Conservation (phyloP, 352 stramenopile genomes). For the Globisporangium parvum region DNA sequence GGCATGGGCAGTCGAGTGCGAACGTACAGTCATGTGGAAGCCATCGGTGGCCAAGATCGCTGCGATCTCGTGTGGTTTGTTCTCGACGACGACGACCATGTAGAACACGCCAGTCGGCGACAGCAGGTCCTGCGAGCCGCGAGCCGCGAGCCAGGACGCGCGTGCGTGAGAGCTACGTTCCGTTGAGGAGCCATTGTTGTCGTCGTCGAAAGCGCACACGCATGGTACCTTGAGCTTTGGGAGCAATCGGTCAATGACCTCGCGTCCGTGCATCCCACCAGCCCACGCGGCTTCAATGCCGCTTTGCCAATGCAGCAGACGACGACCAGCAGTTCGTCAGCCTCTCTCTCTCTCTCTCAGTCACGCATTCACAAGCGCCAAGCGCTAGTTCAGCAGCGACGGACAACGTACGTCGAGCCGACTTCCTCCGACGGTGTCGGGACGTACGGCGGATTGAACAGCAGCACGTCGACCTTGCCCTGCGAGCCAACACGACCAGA, state of each 20-base stretch:
- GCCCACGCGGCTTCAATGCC: conserved; percentile 97
- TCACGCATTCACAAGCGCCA: too few relatives aligned
- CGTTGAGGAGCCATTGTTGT: too few relatives aligned
- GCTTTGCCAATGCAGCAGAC: conserved; percentile 18
- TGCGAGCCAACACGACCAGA: conserved; percentile 12
- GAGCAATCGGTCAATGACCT: conserved; percentile 95
- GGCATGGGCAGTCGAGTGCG: too few relatives aligned
- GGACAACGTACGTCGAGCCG: conserved; percentile 60
- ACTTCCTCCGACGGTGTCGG: conserved; percentile 96
- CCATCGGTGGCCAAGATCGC: conserved; percentile 56
- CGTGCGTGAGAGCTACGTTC: too few relatives aligned
- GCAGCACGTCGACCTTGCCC: conserved; percentile 88
- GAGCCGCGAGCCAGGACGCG: too few relatives aligned
- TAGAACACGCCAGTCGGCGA: conserved; percentile 91
- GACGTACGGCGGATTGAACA: conserved; percentile 99
- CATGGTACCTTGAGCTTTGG: conserved; percentile 87
- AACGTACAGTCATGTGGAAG: conserved; percentile 66
- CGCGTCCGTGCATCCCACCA: conserved; percentile 88
- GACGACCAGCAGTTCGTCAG: background rate
- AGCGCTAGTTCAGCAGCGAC: too few relatives aligned
- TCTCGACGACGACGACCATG: conserved; percentile 97
- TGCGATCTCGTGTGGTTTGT: conserved; percentile 93
- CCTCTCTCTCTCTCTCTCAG: too few relatives aligned
- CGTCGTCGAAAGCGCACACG: too few relatives aligned
- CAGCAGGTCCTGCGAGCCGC: conserved; percentile 70